A percentile compares a stretch with the other conserved stretches of the same genome.
phyloP scores from a whole-genome alignment of 768 basidiomycete genomes.

The Cyclocybe aegerita region DNA sequence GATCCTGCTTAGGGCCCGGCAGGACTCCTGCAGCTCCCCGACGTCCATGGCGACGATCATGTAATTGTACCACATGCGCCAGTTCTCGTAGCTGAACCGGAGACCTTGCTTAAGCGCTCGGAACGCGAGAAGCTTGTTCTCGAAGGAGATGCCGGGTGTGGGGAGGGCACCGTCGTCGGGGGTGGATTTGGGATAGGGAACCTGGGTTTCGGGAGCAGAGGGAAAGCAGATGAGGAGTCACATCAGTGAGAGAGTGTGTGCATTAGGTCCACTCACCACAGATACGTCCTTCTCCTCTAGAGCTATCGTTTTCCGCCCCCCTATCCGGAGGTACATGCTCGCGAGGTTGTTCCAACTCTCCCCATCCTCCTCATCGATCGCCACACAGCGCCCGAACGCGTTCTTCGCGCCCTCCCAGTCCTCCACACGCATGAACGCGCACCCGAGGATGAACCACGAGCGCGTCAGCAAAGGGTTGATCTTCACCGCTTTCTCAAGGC shows the following conservation, averaged over 20 bases:
- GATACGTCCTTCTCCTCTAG: constrained; percentile 20
- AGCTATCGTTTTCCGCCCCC: constrained; percentile 32
- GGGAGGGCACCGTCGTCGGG: constrained; percentile 17
- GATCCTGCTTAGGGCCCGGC: constrained; percentile 78
- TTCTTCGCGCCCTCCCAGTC: constrained; percentile 82
- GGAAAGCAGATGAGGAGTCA: no score
- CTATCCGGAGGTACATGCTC: constrained; percentile 87
- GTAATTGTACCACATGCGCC: constrained; percentile 99
- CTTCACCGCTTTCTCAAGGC: constrained; percentile 69
- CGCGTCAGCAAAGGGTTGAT: constrained; percentile 89
- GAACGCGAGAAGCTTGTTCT: constrained; percentile 87
- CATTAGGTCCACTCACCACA: no score
- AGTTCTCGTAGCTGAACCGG: constrained; percentile 81
- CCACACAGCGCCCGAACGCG: constrained; percentile 83
- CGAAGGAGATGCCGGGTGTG: constrained; percentile 48
- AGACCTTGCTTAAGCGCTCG: constrained; percentile 91
- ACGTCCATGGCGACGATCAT: constrained; percentile 92
- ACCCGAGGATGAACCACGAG: constrained; percentile 97
- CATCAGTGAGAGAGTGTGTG: constrained; percentile 3
- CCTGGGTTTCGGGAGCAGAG: constrained; percentile 1
- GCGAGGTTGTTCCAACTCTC: constrained; percentile 99
- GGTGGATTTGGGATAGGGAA: constrained; percentile 1
- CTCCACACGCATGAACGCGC: constrained; percentile 79
- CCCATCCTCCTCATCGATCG: constrained; percentile 92
- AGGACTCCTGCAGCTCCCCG: constrained; percentile 87